Percentiles rank a stretch among this genome's conserved stretches.
These are phyloP conservation scores for Rhynchospora pubera DNA, from an alignment of 176 grass and related monocot genomes.

Conservation along the genomic window DNA sequence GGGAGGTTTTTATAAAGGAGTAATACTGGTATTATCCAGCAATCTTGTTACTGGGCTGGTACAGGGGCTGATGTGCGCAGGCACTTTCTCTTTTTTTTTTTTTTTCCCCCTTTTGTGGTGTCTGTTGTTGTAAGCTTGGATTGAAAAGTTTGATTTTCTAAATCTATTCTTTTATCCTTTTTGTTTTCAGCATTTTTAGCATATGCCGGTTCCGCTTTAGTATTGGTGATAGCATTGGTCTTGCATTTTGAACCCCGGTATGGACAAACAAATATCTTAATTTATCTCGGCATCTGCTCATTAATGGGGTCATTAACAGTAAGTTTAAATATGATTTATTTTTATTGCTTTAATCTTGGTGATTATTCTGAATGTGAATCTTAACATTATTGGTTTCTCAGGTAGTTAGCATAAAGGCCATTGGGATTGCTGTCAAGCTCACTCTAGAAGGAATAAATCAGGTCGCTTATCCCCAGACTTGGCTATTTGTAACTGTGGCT, in stretches of 20 bases:
- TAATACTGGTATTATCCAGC: too few relatives aligned
- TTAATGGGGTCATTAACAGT: slow-evolving; percentile 92
- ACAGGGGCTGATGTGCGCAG: not conserved
- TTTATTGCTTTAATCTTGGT: not conserved
- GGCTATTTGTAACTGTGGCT: slow-evolving; percentile 75
- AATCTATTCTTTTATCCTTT: not conserved
- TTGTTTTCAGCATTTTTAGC: slow-evolving; percentile 56
- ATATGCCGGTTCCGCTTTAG: slow-evolving; percentile 49
- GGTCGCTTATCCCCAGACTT: slow-evolving; percentile 70
- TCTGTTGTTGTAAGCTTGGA: not conserved
- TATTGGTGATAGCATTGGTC: slow-evolving; percentile 42
- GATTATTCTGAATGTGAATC: not conserved
- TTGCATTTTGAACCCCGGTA: slow-evolving; percentile 79
- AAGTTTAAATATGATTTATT: slow-evolving; percentile 28
- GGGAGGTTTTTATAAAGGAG: too few relatives aligned
- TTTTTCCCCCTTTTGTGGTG: not conserved
- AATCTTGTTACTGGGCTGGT: not conserved
- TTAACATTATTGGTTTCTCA: slow-evolving; percentile 21
- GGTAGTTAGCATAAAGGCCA: slow-evolving; percentile 96
- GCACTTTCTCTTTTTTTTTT: not conserved
- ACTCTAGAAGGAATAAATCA: slow-evolving; percentile 82
- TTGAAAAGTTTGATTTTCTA: slow-evolving; percentile 10
- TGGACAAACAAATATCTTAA: slow-evolving; percentile 83
- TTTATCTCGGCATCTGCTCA: slow-evolving; percentile 93
- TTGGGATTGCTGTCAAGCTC: slow-evolving; percentile 92